These are phyloP conservation scores for Myriosclerotinia scirpicola DNA, from an alignment of 2,329 filamentous ascomycete species.

Conservation along the genomic window DNA sequence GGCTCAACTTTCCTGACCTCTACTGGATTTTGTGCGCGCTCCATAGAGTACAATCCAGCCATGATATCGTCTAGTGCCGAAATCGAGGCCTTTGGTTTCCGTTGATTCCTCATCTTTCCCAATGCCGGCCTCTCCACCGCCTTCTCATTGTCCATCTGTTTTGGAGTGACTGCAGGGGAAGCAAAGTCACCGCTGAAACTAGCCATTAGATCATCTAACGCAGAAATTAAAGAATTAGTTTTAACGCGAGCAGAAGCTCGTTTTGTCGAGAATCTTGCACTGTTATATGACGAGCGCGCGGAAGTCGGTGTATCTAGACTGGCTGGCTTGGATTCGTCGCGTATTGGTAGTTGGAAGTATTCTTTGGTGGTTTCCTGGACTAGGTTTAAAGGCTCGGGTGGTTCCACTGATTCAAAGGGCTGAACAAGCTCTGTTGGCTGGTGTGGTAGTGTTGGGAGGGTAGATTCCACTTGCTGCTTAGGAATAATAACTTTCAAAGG, in stretches of 20 bases:
- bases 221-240: conserved; percentile 14
- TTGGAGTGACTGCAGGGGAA: background rate
- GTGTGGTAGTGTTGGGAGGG: background rate
- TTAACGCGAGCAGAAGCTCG: background rate
- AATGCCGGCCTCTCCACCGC: background rate
- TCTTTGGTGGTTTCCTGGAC: background rate
- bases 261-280: background rate
- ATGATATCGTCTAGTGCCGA: conserved; percentile 25
- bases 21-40: background rate
- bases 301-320: background rate
- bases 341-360: too few relatives aligned
- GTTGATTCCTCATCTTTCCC: conserved; percentile 6
- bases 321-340: background rate
- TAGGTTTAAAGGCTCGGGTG: background rate
- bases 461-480: background rate
- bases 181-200: conserved; percentile 10
- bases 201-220: conserved; percentile 26
- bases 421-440: background rate
- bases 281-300: background rate
- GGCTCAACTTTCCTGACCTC: background rate
- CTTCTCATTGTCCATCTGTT: conserved; percentile 10
- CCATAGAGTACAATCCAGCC: conserved; percentile 13
- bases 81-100: conserved; percentile 3
- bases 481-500: background rate
- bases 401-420: background rate